A percentile compares a stretch with the other conserved stretches of the same genome.
Evolutionary conservation across 2,329 filamentous ascomycete species (phyloP).

Genomic region (Aspergillus ochraceoroseus): DNA sequence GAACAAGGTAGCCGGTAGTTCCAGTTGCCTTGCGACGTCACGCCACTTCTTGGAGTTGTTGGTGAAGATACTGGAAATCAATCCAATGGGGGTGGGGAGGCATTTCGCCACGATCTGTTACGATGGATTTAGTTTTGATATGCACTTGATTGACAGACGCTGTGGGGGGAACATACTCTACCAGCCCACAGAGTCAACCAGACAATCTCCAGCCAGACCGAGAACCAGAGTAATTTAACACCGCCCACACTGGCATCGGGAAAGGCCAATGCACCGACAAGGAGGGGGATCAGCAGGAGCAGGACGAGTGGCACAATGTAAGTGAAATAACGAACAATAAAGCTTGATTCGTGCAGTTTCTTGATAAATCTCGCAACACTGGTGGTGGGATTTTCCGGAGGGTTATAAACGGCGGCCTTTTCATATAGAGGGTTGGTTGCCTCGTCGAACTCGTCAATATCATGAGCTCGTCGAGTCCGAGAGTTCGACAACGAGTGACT

Average conservation of each 20-base stretch:
- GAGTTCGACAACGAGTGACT: slow-evolving; percentile 48
- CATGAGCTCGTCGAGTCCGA: slow-evolving; percentile 52
- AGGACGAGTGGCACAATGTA: slow-evolving; percentile 64
- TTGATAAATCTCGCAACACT: slow-evolving; percentile 61
- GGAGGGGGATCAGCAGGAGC: slow-evolving; percentile 62
- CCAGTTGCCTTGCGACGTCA: slow-evolving; percentile 78
- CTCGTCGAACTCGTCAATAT: slow-evolving; percentile 62
- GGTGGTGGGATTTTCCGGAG: slow-evolving; percentile 58
- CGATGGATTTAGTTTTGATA: background rate
- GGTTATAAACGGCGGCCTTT: slow-evolving; percentile 60
- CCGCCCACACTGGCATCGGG: slow-evolving; percentile 63
- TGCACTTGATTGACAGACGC: too few species aligned
- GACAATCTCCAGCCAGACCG: slow-evolving; percentile 88
- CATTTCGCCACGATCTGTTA: slow-evolving; percentile 57
- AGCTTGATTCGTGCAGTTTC: slow-evolving; percentile 60
- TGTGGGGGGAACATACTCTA: slow-evolving; percentile 40
- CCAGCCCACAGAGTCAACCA: slow-evolving; percentile 88
- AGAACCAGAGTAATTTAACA: slow-evolving; percentile 81
- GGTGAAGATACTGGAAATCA: slow-evolving; percentile 69
- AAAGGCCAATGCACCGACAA: slow-evolving; percentile 60
- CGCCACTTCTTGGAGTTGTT: slow-evolving; percentile 91
- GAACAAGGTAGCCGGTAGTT: slow-evolving; percentile 79
- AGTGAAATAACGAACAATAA: slow-evolving; percentile 63
- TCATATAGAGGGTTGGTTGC: slow-evolving; percentile 66
- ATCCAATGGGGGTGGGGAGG: slow-evolving; percentile 57